Conservation (phyloP, 176 grass and related monocot species). For the Aegilops umbellulata region DNA sequence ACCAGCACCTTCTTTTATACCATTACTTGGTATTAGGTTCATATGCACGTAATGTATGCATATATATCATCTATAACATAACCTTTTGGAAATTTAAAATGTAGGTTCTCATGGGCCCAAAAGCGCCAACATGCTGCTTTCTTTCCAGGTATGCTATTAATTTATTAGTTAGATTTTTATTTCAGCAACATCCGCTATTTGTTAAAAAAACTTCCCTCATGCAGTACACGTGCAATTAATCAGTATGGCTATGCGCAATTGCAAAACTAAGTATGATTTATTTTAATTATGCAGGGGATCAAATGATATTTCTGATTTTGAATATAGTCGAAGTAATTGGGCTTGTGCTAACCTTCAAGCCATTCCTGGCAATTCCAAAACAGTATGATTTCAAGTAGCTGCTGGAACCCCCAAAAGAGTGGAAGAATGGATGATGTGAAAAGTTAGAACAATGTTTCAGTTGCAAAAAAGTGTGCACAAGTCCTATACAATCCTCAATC, state of each 20-base stretch:
- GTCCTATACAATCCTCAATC: background rate
- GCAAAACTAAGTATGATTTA: background rate
- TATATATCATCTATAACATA: background rate
- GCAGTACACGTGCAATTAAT: background rate
- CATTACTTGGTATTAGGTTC: background rate
- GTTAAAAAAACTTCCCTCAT: background rate
- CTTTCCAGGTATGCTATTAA: conserved; percentile 42
- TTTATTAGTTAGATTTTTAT: background rate
- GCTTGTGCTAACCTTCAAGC: conserved; percentile 38
- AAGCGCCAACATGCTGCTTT: conserved; percentile 48
- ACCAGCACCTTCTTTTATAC: background rate
- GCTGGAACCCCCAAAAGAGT: background rate
- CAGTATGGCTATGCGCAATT: background rate
- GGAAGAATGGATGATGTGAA: background rate
- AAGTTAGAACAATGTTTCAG: background rate
- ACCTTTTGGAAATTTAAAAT: background rate
- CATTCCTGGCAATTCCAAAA: conserved; percentile 31
- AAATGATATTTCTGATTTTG: conserved; percentile 36
- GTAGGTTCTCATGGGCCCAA: conserved; percentile 72
- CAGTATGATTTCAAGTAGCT: conserved; percentile 6
- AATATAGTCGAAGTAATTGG: conserved; percentile 33
- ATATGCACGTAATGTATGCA: background rate
- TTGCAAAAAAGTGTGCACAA: background rate
- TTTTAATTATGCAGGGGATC: conserved; percentile 26
- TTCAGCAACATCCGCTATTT: too few relatives aligned